Conservation (phyloP, 164 flowering plant species). For the Umbilicus rupestris region DNA sequence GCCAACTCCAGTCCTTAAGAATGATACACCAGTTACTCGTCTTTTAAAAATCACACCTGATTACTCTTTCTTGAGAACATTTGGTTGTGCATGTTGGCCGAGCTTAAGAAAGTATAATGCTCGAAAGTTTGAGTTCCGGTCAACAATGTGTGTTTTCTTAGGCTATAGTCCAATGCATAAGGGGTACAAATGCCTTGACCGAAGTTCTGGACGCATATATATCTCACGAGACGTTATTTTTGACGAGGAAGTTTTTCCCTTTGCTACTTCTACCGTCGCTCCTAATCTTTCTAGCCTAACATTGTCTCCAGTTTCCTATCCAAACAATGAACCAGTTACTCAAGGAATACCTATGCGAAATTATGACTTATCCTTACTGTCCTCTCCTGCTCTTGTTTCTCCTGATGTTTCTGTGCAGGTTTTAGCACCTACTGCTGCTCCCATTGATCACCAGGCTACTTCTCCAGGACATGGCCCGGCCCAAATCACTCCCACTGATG, state of each 20-base stretch:
- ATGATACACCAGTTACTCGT: neutral
- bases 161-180: neutral
- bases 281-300: neutral
- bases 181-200: neutral
- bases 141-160: neutral
- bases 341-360: neutral
- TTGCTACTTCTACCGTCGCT: neutral
- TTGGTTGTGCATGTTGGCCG: neutral
- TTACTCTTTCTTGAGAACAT: neutral
- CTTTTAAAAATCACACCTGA: neutral
- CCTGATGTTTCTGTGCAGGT: neutral
- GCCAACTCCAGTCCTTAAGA: neutral
- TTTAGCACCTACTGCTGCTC: neutral
- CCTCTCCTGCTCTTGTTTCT: neutral
- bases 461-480: neutral
- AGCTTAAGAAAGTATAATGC: neutral
- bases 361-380: neutral
- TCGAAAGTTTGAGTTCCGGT: neutral
- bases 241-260: neutral
- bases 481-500: neutral
- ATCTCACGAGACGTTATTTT: neutral
- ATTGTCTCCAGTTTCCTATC: neutral
- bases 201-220: neutral
- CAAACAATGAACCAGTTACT: neutral
- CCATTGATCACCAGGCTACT: neutral